Conservation (phyloP, 2,329 filamentous ascomycete genomes). For the Ascochyta clinopodiicola region DNA sequence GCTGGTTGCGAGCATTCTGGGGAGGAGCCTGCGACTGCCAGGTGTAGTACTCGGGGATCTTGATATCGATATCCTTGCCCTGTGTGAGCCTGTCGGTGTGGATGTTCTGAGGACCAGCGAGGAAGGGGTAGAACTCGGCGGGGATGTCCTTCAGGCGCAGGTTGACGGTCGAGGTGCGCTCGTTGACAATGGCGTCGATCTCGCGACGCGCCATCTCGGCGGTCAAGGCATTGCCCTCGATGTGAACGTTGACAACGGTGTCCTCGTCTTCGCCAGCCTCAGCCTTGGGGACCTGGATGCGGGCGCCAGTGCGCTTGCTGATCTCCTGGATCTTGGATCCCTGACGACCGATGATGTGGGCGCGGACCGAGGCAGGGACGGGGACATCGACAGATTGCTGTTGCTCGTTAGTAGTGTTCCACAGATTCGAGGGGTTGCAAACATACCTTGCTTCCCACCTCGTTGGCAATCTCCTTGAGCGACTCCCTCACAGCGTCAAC, state of each 20-base stretch:
- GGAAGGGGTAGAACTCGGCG: conserved; percentile 93
- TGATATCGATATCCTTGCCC: conserved; percentile 77
- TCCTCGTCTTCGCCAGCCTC: conserved; percentile 82
- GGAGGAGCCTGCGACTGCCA: conserved; percentile 74
- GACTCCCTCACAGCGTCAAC: conserved; percentile 85
- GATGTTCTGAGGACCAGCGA: conserved; percentile 78
- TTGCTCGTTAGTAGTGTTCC: conserved; percentile 15
- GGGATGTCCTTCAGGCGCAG: conserved; percentile 84
- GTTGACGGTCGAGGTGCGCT: conserved; percentile 82
- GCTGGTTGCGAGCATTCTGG: conserved; percentile 67
- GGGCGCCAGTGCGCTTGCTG: conserved; percentile 86
- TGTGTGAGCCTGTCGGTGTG: conserved; percentile 72
- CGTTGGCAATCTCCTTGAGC: conserved; percentile 84
- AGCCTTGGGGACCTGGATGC: conserved; percentile 85
- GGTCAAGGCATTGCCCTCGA: conserved; percentile 91
- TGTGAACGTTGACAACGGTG: conserved; percentile 79
- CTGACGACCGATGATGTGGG: conserved; percentile 91
- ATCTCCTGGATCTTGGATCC: conserved; percentile 90
- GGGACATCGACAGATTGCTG: conserved; percentile 75
- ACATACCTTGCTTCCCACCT: conserved; percentile 83
- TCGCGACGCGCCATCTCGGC: conserved; percentile 82
- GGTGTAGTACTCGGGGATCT: conserved; percentile 81
- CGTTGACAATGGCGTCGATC: conserved; percentile 86
- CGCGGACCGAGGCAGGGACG: conserved; percentile 81
- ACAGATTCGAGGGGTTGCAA: background rate